Conservation (phyloP, 805 yeast genomes). For the Kodamaea hsintzibuensis region DNA sequence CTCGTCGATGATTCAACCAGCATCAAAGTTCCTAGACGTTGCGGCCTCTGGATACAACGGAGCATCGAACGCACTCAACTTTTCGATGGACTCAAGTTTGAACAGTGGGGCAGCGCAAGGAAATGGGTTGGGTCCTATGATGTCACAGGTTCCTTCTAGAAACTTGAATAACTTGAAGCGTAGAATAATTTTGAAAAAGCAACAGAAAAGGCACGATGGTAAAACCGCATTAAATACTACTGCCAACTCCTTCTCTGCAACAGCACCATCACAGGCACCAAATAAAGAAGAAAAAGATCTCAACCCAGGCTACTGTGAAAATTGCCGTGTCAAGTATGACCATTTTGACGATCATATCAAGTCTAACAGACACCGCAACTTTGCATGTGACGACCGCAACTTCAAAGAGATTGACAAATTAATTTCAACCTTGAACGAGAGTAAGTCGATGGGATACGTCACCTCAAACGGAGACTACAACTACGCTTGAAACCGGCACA, state of each 20-base stretch:
- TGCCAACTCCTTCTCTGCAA: constrained; percentile 1
- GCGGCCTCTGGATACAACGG: constrained; percentile 47
- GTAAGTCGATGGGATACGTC: constrained; percentile 42
- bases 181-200: constrained; percentile 44
- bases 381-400: constrained; percentile 71
- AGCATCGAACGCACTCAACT: constrained; percentile 43
- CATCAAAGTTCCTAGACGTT: constrained; percentile 44
- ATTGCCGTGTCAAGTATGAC: constrained; percentile 83
- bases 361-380: constrained; percentile 70
- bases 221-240: constrained; percentile 9
- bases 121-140: constrained; percentile 63
- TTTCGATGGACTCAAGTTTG: constrained; percentile 42
- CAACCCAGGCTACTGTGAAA: constrained; percentile 87
- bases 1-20: constrained; percentile 41
- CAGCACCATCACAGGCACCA: constrained; percentile 11
- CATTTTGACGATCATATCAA: constrained; percentile 73
- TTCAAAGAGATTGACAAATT: constrained; percentile 77
- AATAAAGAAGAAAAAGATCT: constrained; percentile 29
- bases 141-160: constrained; percentile 56
- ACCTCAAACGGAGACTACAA: constrained; percentile 43
- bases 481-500: constrained; percentile 12
- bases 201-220: constrained; percentile 16
- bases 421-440: constrained; percentile 51
- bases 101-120: constrained; percentile 40
- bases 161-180: constrained; percentile 50